Percentiles rank a stretch among this genome's conserved stretches.
Evolutionary conservation across 768 basidiomycete genomes (phyloP).

Genomic region (Tricholoma flavovirens): DNA sequence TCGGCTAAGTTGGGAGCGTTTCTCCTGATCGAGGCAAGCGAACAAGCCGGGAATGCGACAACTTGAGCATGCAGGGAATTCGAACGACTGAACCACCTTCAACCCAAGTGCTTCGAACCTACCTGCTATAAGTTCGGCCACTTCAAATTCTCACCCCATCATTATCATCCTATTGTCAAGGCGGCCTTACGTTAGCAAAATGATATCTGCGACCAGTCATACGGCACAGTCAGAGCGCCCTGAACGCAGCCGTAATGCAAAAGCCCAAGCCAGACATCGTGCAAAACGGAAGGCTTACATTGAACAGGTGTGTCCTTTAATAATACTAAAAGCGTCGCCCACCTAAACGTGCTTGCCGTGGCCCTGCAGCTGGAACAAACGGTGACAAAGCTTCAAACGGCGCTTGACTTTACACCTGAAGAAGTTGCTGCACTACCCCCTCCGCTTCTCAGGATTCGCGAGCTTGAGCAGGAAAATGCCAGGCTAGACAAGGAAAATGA

Average conservation of each 20-base stretch:
- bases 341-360: slow-evolving; percentile 2
- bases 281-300: slow-evolving; percentile 93
- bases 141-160: slow-evolving; percentile 32
- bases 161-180: slow-evolving; percentile 49
- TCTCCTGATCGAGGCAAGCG: slow-evolving; percentile 44
- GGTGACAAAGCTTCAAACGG: slow-evolving; percentile 77
- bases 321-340: neutral
- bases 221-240: slow-evolving; percentile 58
- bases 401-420: slow-evolving; percentile 66
- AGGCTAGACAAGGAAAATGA: slow-evolving; percentile 69
- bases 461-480: slow-evolving; percentile 77
- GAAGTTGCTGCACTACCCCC: slow-evolving; percentile 70
- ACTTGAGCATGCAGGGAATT: slow-evolving; percentile 28
- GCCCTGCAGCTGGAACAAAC: slow-evolving; percentile 69
- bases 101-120: slow-evolving; percentile 28
- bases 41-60: slow-evolving; percentile 43
- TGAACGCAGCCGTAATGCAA: slow-evolving; percentile 82
- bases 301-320: slow-evolving; percentile 55
- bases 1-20: slow-evolving; percentile 30
- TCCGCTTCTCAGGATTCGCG: slow-evolving; percentile 68
- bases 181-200: slow-evolving; percentile 47
- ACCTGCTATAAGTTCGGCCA: slow-evolving; percentile 37
- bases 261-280: slow-evolving; percentile 84
- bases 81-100: slow-evolving; percentile 22
- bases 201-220: slow-evolving; percentile 56